phyloP scores from a whole-genome alignment of 495 filamentous ascomycete species.

The Penicillium simplicissimum region DNA sequence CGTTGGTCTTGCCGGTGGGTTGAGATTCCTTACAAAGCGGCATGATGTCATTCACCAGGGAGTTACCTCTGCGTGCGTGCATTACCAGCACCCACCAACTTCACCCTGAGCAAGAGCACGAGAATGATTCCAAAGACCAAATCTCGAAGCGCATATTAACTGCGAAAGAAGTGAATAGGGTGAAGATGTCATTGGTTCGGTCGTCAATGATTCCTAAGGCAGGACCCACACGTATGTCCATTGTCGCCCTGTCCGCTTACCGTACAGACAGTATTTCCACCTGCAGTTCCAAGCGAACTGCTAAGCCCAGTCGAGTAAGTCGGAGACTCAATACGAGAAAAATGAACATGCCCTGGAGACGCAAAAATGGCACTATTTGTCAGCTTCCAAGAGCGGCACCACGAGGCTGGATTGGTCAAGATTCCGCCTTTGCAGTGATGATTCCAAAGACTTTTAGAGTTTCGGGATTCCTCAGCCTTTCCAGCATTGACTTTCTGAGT shows the following conservation, averaged over 20 bases:
- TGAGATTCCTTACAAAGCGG: neutral
- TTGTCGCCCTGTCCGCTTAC: too few relatives aligned
- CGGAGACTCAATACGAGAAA: neutral
- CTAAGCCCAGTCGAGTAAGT: neutral
- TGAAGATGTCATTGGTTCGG: too few relatives aligned
- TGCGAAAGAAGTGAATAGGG: too few relatives aligned
- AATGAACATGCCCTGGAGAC: too few relatives aligned
- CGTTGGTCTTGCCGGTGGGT: neutral
- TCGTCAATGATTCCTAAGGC: too few relatives aligned
- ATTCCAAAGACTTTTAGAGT: neutral
- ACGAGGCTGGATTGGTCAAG: neutral
- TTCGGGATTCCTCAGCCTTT: neutral
- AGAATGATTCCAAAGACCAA: neutral
- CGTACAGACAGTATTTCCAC: too few relatives aligned
- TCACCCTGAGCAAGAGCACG: too few relatives aligned
- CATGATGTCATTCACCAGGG: neutral
- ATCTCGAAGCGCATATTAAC: neutral
- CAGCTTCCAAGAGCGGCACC: neutral
- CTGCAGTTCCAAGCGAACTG: too few relatives aligned
- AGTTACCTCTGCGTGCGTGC: too few relatives aligned
- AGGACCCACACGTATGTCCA: too few relatives aligned
- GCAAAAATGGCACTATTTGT: neutral
- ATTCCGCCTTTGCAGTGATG: neutral
- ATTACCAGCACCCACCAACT: too few relatives aligned
- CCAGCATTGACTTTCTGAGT: too few relatives aligned